These are phyloP conservation scores for Hymenoscyphus fructigenus DNA, from an alignment of 2,329 filamentous ascomycete species.

Conservation along the genomic window DNA sequence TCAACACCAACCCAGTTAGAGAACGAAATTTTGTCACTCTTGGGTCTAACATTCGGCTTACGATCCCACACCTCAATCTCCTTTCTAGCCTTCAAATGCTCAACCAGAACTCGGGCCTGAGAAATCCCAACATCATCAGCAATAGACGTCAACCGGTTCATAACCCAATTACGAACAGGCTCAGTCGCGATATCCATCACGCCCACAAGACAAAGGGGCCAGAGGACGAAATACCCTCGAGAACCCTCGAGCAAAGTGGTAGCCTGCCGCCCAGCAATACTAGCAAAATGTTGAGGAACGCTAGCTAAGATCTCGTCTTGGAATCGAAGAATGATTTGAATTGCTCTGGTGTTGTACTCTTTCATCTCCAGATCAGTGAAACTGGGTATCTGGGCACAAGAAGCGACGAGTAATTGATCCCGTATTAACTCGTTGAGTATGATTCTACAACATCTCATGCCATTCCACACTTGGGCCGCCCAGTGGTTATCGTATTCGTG, in stretches of 20 bases:
- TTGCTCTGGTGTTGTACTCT: constrained; percentile 14
- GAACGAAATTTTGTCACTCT: too few relatives aligned
- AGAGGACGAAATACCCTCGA: constrained; percentile 28
- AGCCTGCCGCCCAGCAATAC: not conserved
- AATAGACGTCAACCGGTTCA: constrained; percentile 20
- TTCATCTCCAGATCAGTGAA: constrained; percentile 20
- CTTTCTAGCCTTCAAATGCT: constrained; percentile 12
- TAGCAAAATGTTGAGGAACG: constrained; percentile 28
- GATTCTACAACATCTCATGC: constrained; percentile 27
- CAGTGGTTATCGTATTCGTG: constrained; percentile 31
- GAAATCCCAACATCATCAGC: constrained; percentile 24
- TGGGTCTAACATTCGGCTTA: too few relatives aligned
- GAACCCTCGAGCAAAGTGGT: constrained; percentile 17
- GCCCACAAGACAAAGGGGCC: constrained; percentile 30
- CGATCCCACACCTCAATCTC: not conserved
- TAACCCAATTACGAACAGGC: constrained; percentile 24
- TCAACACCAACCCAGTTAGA: too few relatives aligned
- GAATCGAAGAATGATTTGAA: constrained; percentile 20
- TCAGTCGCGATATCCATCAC: constrained; percentile 27
- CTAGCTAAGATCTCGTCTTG: constrained; percentile 31
- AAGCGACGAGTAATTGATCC: constrained; percentile 20
- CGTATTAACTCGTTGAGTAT: constrained; percentile 30
- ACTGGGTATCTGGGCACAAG: constrained; percentile 7
- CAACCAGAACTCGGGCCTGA: constrained; percentile 29
- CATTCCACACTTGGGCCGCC: constrained; percentile 34